phyloP scores from a whole-genome alignment of 169 alveolate genomes.

The Toxoplasma gondii region DNA sequence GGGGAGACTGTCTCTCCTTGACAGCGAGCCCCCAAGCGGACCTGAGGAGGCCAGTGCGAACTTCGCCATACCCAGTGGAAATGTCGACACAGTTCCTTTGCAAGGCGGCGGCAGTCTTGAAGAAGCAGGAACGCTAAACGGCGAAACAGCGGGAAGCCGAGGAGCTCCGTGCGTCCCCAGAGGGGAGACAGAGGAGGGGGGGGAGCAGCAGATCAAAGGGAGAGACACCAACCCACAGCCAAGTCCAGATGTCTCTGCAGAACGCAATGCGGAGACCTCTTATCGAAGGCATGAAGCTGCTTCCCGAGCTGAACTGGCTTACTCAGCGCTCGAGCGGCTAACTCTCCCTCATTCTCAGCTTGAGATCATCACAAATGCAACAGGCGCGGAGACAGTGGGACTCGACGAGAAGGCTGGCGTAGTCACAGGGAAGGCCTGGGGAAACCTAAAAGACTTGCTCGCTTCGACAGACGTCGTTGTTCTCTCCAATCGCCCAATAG shows the following conservation, averaged over 20 bases:
- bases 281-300: neutral
- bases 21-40: neutral
- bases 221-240: conserved; percentile 18
- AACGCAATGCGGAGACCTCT: neutral
- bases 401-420: neutral
- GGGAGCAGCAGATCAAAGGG: neutral
- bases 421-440: neutral
- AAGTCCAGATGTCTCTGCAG: conserved; percentile 27
- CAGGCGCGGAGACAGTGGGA: neutral
- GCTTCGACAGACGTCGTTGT: conserved; percentile 47
- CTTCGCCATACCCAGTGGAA: neutral
- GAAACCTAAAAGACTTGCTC: neutral
- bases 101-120: neutral
- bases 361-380: neutral
- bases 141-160: neutral
- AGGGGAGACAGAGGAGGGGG: neutral
- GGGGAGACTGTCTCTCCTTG: conserved; percentile 45
- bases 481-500: conserved; percentile 62
- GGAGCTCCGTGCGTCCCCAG: neutral
- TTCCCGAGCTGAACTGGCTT: conserved; percentile 57
- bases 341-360: conserved; percentile 54
- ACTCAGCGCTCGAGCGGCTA: conserved; percentile 46
- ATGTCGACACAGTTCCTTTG: neutral
- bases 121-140: neutral
- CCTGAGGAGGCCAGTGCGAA: conserved; percentile 23